Conservation (phyloP, 129 eudicot species). For the Artemisia annua region DNA sequence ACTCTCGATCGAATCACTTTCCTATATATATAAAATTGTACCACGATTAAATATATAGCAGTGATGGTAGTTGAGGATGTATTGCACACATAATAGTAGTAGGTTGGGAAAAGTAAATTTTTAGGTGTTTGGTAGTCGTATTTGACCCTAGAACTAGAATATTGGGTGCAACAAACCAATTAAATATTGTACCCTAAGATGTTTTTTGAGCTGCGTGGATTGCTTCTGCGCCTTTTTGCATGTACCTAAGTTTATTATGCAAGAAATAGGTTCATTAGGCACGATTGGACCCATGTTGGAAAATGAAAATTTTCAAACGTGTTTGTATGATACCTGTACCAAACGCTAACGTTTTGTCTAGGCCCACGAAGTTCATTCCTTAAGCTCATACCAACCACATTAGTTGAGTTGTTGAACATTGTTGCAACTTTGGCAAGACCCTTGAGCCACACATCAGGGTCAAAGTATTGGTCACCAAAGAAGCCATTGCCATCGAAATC, state of each 20-base stretch:
- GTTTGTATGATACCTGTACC: conserved; percentile 71
- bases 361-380: conserved; percentile 91
- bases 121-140: neutral
- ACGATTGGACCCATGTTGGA: neutral
- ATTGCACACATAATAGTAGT: neutral
- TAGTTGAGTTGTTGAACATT: conserved; percentile 47
- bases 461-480: conserved; percentile 86
- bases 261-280: neutral
- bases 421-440: conserved; percentile 82
- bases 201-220: conserved; percentile 53
- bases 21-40: neutral
- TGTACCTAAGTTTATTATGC: conserved; percentile 47
- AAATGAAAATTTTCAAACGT: neutral
- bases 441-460: conserved; percentile 66
- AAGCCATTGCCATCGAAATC: conserved; percentile 82
- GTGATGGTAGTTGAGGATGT: neutral
- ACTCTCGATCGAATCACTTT: too few species aligned
- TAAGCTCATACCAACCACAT: conserved; percentile 87
- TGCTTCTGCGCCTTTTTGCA: conserved; percentile 87
- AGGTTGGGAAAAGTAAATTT: conserved; percentile 2
- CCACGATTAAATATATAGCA: neutral
- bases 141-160: neutral
- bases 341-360: conserved; percentile 57
- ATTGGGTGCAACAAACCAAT: neutral
- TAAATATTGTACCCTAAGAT: neutral